phyloP scores from a whole-genome alignment of 768 basidiomycete genomes.

The Gelatoporia subvermispora region DNA sequence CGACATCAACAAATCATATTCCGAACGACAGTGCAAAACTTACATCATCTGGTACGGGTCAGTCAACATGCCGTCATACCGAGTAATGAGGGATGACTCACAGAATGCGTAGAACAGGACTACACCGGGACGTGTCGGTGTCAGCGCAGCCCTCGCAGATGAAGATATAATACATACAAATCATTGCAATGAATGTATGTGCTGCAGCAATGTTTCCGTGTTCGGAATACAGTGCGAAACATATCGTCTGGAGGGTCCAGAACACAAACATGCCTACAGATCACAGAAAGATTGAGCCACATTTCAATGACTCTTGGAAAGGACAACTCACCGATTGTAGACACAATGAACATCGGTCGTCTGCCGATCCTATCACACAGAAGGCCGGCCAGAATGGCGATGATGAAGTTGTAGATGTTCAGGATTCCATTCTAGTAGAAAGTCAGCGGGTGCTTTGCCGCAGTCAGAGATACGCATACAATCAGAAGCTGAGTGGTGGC shows the following conservation, averaged over 20 bases:
- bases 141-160: background rate
- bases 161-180: slow-evolving; percentile 27
- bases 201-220: slow-evolving; percentile 25
- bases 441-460: background rate
- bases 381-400: slow-evolving; percentile 45
- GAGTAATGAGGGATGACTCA: slow-evolving; percentile 15
- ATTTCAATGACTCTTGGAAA: too few relatives aligned
- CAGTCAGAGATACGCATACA: background rate
- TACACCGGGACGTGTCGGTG: too few relatives aligned
- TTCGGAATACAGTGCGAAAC: slow-evolving; percentile 28
- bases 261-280: slow-evolving; percentile 31
- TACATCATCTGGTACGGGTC: slow-evolving; percentile 21
- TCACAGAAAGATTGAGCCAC: too few relatives aligned
- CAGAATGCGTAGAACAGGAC: slow-evolving; percentile 36
- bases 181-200: slow-evolving; percentile 42
- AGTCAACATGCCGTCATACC: background rate
- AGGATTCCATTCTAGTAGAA: background rate
- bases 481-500: slow-evolving; percentile 38
- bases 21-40: slow-evolving; percentile 12
- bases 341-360: slow-evolving; percentile 44
- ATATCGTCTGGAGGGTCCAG: slow-evolving; percentile 35
- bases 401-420: slow-evolving; percentile 47
- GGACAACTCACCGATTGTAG: slow-evolving; percentile 23
- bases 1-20: background rate
- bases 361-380: slow-evolving; percentile 47